Percentiles rank a stretch among this genome's conserved stretches.
These are phyloP conservation scores for Kalanchoe fedtschenkoi DNA, from an alignment of 164 flowering plant genomes.

Conservation along the genomic window DNA sequence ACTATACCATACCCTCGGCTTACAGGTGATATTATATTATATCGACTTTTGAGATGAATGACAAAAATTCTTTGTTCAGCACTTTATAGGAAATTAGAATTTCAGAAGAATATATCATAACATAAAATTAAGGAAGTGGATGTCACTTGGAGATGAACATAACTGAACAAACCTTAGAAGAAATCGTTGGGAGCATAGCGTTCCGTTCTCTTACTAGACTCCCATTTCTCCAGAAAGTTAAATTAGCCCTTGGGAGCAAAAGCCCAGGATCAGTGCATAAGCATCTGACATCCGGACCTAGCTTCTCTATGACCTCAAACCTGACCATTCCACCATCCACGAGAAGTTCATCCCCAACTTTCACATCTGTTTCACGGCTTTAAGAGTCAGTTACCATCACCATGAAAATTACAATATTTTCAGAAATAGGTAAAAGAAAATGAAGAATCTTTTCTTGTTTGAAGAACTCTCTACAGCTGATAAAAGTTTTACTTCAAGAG, in stretches of 20 bases:
- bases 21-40: too few species aligned
- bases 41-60: too few species aligned
- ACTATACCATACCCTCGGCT: too few species aligned
- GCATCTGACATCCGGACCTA: conserved; percentile 62
- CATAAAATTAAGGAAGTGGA: not conserved
- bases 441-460: too few species aligned
- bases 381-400: not conserved
- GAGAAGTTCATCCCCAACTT: conserved; percentile 74
- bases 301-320: conserved; percentile 71
- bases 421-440: not conserved
- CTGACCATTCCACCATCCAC: conserved; percentile 93
- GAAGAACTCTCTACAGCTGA: not conserved
- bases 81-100: too few species aligned
- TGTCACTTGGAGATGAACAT: not conserved
- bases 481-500: not conserved
- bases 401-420: not conserved
- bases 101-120: not conserved
- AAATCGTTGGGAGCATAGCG: conserved; percentile 50
- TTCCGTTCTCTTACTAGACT: conserved; percentile 43
- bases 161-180: conserved; percentile 39
- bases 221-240: conserved; percentile 87
- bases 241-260: conserved; percentile 77
- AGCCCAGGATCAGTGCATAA: conserved; percentile 76
- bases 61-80: too few species aligned
- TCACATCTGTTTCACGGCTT: conserved; percentile 32